phyloP scores from a whole-genome alignment of 768 basidiomycete genomes.

The Tylopilus felleus region DNA sequence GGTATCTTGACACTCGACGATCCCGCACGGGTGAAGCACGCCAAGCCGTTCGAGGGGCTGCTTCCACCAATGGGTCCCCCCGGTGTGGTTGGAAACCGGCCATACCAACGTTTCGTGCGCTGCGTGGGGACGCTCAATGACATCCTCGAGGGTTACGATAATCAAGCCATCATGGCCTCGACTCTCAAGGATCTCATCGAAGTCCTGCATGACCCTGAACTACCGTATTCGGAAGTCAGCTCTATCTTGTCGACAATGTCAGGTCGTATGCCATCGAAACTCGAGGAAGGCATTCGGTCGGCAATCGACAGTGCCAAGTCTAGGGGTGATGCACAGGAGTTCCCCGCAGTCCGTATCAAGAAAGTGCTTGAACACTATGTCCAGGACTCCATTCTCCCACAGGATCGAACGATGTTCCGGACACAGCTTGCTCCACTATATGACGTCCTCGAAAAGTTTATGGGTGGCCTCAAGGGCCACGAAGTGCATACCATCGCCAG shows the following conservation, averaged over 20 bases:
- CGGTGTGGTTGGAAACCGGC: conserved; percentile 81
- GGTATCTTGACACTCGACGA: conserved; percentile 97
- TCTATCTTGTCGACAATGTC: conserved; percentile 85
- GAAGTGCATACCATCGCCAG: conserved; percentile 75
- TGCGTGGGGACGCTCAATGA: conserved; percentile 78
- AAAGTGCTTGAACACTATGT: conserved; percentile 84
- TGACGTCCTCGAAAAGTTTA: conserved; percentile 76
- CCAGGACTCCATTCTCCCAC: conserved; percentile 72
- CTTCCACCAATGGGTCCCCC: conserved; percentile 86
- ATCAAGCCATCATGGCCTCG: conserved; percentile 83
- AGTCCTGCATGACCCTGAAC: conserved; percentile 77
- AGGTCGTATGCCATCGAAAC: conserved; percentile 88
- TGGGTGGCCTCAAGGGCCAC: conserved; percentile 80
- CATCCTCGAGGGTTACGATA: conserved; percentile 95
- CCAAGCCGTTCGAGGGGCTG: conserved; percentile 96
- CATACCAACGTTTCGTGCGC: conserved; percentile 79
- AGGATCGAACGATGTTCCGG: conserved; percentile 80
- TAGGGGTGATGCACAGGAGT: conserved; percentile 75
- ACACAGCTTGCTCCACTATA: conserved; percentile 65
- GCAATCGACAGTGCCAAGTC: conserved; percentile 73
- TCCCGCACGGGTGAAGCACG: conserved; percentile 93
- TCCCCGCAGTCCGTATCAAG: conserved; percentile 84
- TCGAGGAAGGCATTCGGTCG: conserved; percentile 82
- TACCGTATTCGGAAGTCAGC: conserved; percentile 83
- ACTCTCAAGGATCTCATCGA: conserved; percentile 85